Conservation (phyloP, 495 filamentous ascomycete genomes). For the Evansstolkia leycettana region DNA sequence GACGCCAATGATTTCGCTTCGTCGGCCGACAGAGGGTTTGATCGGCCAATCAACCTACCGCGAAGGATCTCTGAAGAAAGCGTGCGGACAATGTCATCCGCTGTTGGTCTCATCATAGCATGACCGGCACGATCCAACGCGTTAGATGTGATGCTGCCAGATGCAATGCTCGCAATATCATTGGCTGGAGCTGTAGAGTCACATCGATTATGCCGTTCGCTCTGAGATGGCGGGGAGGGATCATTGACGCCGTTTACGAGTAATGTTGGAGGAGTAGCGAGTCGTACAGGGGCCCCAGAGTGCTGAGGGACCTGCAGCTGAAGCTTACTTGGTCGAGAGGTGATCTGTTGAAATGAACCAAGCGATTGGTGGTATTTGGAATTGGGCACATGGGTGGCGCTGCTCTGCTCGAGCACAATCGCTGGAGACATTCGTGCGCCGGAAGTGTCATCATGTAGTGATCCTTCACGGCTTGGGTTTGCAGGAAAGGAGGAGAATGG, state of each 20-base stretch:
- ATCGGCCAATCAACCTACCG: slow-evolving; percentile 17
- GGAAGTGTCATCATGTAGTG: slow-evolving; percentile 14
- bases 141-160: neutral
- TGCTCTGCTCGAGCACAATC: slow-evolving; percentile 15
- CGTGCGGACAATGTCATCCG: slow-evolving; percentile 25
- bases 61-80: slow-evolving; percentile 23
- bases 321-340: slow-evolving; percentile 37
- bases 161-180: slow-evolving; percentile 7
- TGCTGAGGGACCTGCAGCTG: slow-evolving; percentile 74
- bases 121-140: neutral
- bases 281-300: slow-evolving; percentile 57
- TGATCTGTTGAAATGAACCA: slow-evolving; percentile 12
- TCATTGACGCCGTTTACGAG: slow-evolving; percentile 54
- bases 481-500: slow-evolving; percentile 83
- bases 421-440: slow-evolving; percentile 15
- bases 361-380: slow-evolving; percentile 19
- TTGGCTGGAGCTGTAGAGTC: slow-evolving; percentile 14
- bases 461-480: slow-evolving; percentile 39
- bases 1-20: slow-evolving; percentile 24
- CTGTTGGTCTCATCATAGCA: too few relatives aligned
- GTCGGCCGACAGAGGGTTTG: slow-evolving; percentile 13
- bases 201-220: slow-evolving; percentile 11
- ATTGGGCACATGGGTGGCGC: slow-evolving; percentile 5
- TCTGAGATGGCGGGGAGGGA: slow-evolving; percentile 12
- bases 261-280: slow-evolving; percentile 64